Evolutionary conservation across 805 yeast species (phyloP), one percentile per base, ranked within the genome.

Genomic region (Candida maesae): DNA sequence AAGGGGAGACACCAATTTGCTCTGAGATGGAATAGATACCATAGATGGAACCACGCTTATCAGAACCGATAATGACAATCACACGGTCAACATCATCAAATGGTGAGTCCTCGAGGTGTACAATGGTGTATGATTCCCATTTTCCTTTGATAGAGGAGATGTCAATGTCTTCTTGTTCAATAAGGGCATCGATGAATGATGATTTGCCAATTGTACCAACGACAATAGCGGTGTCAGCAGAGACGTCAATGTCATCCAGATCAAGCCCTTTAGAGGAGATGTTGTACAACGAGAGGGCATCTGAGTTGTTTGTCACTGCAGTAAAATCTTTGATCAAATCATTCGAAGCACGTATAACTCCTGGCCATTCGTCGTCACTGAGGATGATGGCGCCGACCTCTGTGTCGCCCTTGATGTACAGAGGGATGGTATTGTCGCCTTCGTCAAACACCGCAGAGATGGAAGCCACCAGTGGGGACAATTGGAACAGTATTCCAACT

Each of bases 1-100:
- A 44, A 3, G 47, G 47, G 20, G 44, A 39, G n/a, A 44, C 47
- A 14, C 47, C 47, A 25, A 39, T 36, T 31, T 39, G 47, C 14
- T 44, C 47, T 10, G 47, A 44, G 12, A 44, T 17, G 24, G 44
- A 30, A 25, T 44, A 44, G 16, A 36, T 18, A 12, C 44, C 47
- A 23, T 36, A 44, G 29, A 44, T 44, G 15, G 47, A 35, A 2
- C 47, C 47, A 36, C 47, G 41, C 27, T 44, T 44, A 29, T 44
- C 47, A 11, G 44, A 39, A 12, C 47, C 47, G 7, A 39, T 42
- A 36, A 44, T 33, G 20, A 39, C 44, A 17, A 44, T 19, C 12
- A 33, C 14, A 16, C 36, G 32, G 16, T 32, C 33, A 12, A 17
- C 31, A 11, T 37, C 41, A 7, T 32, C 18, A 17, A 36, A 7